phyloP scores from a whole-genome alignment of 805 yeast genomes.

The Yamadazyma laniorum region DNA sequence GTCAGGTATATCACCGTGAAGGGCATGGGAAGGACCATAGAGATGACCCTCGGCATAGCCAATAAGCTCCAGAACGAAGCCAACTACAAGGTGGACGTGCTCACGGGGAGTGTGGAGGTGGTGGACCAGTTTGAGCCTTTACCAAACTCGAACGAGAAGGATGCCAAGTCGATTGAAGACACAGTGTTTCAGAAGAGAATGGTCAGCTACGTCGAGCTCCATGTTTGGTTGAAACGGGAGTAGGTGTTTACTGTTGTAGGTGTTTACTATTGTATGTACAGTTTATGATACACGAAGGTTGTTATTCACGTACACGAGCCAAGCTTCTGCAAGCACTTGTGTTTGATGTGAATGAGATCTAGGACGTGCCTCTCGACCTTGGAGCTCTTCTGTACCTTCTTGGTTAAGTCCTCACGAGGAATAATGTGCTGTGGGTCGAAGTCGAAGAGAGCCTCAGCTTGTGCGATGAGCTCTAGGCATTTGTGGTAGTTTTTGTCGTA shows the following conservation, averaged over 20 bases:
- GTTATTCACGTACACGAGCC: background rate
- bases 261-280: too few relatives aligned
- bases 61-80: constrained; percentile 53
- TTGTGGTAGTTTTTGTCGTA: constrained; percentile 49
- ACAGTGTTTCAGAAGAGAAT: constrained; percentile 39
- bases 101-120: constrained; percentile 65
- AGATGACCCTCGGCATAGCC: constrained; percentile 61
- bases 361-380: constrained; percentile 49
- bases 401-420: constrained; percentile 6
- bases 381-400: constrained; percentile 23
- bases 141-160: background rate
- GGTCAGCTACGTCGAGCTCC: constrained; percentile 48
- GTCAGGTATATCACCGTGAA: constrained; percentile 50
- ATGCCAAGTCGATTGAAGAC: constrained; percentile 19
- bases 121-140: constrained; percentile 57
- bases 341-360: constrained; percentile 47
- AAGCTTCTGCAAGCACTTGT: constrained; percentile 32
- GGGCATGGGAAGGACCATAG: constrained; percentile 75
- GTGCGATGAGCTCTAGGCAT: constrained; percentile 48
- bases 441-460: constrained; percentile 33
- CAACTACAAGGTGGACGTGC: constrained; percentile 53
- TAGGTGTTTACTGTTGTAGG: too few relatives aligned
- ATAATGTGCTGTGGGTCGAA: constrained; percentile 21
- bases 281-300: constrained; percentile 1
- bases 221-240: constrained; percentile 35